These are phyloP conservation scores for Salix exigua DNA, from an alignment of 345 rosid genomes.

Conservation along the genomic window DNA sequence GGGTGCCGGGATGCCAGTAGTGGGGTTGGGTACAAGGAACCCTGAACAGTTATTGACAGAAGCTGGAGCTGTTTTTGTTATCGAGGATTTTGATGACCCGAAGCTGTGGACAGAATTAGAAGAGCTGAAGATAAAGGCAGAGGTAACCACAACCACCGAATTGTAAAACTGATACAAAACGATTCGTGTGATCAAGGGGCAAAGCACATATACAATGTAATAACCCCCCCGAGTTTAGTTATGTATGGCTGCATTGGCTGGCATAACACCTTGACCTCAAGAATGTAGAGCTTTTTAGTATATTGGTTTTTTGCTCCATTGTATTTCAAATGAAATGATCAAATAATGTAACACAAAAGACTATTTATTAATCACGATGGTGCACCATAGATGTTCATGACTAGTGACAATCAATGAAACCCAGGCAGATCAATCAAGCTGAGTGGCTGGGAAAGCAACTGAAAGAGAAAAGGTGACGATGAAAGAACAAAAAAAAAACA, in stretches of 20 bases:
- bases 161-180: too few relatives aligned
- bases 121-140: conserved; percentile 49
- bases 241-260: not conserved
- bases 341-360: too few relatives aligned
- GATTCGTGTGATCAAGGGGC: not conserved
- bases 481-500: too few relatives aligned
- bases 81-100: conserved; percentile 71
- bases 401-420: too few relatives aligned
- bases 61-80: conserved; percentile 71
- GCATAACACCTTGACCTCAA: not conserved
- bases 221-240: not conserved
- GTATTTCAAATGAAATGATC: not conserved
- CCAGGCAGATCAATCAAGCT: too few relatives aligned
- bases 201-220: not conserved
- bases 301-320: not conserved
- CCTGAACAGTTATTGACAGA: conserved; percentile 54
- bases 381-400: too few relatives aligned
- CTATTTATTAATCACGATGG: too few relatives aligned
- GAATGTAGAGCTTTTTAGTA: not conserved
- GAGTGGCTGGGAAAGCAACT: too few relatives aligned
- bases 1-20: conserved; percentile 86
- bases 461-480: too few relatives aligned
- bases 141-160: not conserved
- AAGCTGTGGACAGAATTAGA: conserved; percentile 71
- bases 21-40: conserved; percentile 70